Conservation (phyloP, 1,284 basidiomycete genomes). For the Schizophyllum commune region DNA sequence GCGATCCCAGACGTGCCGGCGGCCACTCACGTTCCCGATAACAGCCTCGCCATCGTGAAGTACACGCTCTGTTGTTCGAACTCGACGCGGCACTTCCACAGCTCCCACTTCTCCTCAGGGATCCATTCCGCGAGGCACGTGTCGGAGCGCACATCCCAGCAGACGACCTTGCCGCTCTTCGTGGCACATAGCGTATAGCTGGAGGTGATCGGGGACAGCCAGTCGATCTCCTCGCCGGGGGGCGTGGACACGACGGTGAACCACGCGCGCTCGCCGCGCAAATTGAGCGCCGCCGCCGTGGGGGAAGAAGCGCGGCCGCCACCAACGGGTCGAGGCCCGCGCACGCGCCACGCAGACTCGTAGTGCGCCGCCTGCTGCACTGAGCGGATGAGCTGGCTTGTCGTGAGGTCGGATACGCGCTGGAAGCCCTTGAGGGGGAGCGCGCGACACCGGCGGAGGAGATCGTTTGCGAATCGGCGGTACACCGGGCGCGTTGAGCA, state of each 20-base stretch:
- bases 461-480: constrained; percentile 49
- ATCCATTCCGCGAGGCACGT: constrained; percentile 58
- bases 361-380: constrained; percentile 54
- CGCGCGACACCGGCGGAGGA: constrained; percentile 57
- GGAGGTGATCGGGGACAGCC: constrained; percentile 68
- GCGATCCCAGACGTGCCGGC: not conserved
- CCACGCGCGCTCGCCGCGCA: constrained; percentile 34
- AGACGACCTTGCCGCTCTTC: constrained; percentile 66
- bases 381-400: constrained; percentile 46
- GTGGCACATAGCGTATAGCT: constrained; percentile 67
- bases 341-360: constrained; percentile 53
- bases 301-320: constrained; percentile 10
- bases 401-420: constrained; percentile 53
- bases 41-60: constrained; percentile 64
- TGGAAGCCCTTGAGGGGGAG: constrained; percentile 63
- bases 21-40: constrained; percentile 41
- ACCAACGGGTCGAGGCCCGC: constrained; percentile 45
- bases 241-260: constrained; percentile 59
- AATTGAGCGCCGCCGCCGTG: constrained; percentile 20
- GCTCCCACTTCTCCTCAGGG: constrained; percentile 56
- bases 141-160: constrained; percentile 62
- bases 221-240: constrained; percentile 59
- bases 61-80: constrained; percentile 63
- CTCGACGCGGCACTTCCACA: constrained; percentile 72
- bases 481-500: constrained; percentile 58